Evolutionary conservation across 176 grass and related monocot genomes (phyloP).

Genomic region (Cocos nucifera): DNA sequence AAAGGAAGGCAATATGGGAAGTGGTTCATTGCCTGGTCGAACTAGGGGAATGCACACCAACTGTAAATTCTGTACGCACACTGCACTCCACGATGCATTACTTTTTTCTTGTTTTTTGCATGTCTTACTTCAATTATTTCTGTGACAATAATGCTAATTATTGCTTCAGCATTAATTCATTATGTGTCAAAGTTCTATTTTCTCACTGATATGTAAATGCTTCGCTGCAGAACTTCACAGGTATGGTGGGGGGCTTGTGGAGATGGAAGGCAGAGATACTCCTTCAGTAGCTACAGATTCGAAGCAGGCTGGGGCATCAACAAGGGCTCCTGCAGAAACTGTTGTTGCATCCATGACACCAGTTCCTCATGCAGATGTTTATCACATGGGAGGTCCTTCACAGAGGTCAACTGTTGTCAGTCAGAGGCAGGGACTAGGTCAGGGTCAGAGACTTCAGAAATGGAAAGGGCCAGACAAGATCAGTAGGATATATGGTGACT

Average conservation of each 20-base stretch:
- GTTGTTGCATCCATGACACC: conserved; percentile 21
- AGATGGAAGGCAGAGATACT: conserved; percentile 48
- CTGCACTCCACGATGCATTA: too few species aligned
- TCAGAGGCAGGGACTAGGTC: conserved; percentile 45
- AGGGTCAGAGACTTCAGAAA: conserved; percentile 77
- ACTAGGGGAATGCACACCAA: too few species aligned
- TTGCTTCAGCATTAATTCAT: too few species aligned
- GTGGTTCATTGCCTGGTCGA: too few species aligned
- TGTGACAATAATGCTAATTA: too few species aligned
- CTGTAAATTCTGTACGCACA: too few species aligned
- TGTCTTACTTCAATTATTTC: too few species aligned
- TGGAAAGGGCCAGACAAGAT: conserved; percentile 98
- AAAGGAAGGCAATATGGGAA: too few species aligned
- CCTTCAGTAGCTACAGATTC: conserved; percentile 37
- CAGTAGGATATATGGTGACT: conserved; percentile 87
- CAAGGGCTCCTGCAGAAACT: conserved; percentile 34
- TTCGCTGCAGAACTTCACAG: conserved; percentile 71
- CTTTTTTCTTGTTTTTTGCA: too few species aligned
- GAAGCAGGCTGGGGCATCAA: conserved; percentile 47
- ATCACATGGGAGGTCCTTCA: conserved; percentile 52
- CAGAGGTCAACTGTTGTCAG: conserved; percentile 44
- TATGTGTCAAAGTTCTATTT: too few species aligned
- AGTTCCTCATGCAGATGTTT: conserved; percentile 47
- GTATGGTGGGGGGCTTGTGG: conserved; percentile 72
- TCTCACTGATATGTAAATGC: background rate